Evolutionary conservation across 805 yeast genomes (phyloP), one percentile per base, ranked within the genome.

Genomic region (Ogataea pini): DNA sequence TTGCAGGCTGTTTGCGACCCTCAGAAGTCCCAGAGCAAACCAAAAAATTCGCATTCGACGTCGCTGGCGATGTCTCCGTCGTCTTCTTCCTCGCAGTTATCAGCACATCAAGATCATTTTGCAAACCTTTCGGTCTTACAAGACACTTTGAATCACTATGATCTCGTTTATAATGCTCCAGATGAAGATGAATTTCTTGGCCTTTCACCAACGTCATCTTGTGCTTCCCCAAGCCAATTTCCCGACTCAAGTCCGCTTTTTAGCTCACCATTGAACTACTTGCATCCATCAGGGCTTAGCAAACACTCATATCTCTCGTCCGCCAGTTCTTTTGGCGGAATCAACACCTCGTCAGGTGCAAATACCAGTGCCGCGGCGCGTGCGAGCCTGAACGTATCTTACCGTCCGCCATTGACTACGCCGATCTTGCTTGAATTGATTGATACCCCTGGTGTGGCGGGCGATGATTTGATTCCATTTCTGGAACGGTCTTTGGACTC

Each of bases 361-460:
- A n/a, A 14, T 8, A 8, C 39, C 17, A 22, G 39, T 13, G 27
- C 39, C 28, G 39, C 47, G 14, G n/a, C 39, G 10, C 19, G 31
- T 8, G 27, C 22, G 8, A 40, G 41, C 39, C 37, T 47, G 18
- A 52, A 45, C 42, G 51, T 47, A 9, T 42, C 56, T 7, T 75
- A 77, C 55, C 47, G 57, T 2, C 79, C 80, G 0, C 88, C 88
- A 0, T 62, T 67, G 3, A 70, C 77, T 12, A 69, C 85, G 0
- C 88, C 90, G 1, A 78, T 85, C 9, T 64, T 81, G 25, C 69
- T 84, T 3, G 95, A 87, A 60, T 68, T 86, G 27, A 79, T 86
- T 1, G 95, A 87, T 57, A 83, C 92, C 0, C 89, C 91, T 0
- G 81, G 86, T 2, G 85, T 83, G 62, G 77, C 80, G 39, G 78